Percentiles rank a stretch among this genome's conserved stretches.
These are phyloP conservation scores for Polygonum aviculare DNA, from an alignment of 148 eudicot genomes.

Conservation along the genomic window DNA sequence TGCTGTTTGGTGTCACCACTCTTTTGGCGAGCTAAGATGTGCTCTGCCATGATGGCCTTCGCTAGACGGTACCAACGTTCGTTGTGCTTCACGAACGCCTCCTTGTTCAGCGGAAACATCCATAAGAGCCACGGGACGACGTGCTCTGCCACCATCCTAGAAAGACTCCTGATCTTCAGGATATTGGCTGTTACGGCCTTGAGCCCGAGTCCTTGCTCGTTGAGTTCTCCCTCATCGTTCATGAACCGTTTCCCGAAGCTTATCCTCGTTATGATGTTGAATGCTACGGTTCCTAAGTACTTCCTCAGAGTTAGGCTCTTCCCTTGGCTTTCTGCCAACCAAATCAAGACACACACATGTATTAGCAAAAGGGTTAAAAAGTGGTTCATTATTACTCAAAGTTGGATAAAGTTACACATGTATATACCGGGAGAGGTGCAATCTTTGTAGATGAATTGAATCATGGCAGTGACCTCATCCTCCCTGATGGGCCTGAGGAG, in stretches of 20 bases:
- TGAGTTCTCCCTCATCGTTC: slow-evolving; percentile 49
- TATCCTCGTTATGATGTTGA: slow-evolving; percentile 39
- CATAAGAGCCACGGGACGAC: slow-evolving; percentile 61
- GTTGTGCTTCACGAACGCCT: slow-evolving; percentile 42
- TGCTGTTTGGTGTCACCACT: slow-evolving; percentile 48
- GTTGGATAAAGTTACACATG: too few relatives aligned
- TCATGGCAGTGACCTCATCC: slow-evolving; percentile 84
- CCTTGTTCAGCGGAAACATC: slow-evolving; percentile 50
- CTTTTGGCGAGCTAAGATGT: slow-evolving; percentile 32
- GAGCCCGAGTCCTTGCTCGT: slow-evolving; percentile 66
- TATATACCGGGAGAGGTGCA: slow-evolving; percentile 44
- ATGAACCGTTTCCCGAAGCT: slow-evolving; percentile 38
- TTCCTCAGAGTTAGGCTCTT: slow-evolving; percentile 24
- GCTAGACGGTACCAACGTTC: slow-evolving; percentile 47
- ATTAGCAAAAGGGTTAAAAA: neutral
- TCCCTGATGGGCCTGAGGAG: slow-evolving; percentile 67
- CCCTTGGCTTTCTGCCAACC: slow-evolving; percentile 22
- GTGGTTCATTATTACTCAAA: too few relatives aligned
- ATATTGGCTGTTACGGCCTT: slow-evolving; percentile 48
- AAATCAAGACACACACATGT: too few relatives aligned
- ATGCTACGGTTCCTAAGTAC: slow-evolving; percentile 24
- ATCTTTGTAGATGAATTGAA: slow-evolving; percentile 49
- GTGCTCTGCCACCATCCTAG: slow-evolving; percentile 45
- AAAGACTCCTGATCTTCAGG: slow-evolving; percentile 29
- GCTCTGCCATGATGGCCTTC: slow-evolving; percentile 64